Base-by-base conservation (phyloP, 257 asterid genomes). In the Scutellaria galericulata region DNA sequence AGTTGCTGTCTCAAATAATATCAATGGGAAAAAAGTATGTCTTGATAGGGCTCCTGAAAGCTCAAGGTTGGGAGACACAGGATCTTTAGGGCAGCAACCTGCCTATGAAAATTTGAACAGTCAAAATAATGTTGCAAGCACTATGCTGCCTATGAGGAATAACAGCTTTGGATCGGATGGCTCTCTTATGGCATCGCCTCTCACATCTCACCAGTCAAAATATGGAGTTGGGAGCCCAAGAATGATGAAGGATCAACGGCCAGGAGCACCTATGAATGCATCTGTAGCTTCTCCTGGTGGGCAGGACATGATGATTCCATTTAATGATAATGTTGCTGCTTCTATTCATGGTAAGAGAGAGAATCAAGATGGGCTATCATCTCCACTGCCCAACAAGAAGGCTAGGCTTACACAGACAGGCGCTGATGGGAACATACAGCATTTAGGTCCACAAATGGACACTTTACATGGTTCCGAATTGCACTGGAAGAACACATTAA, bases 401-500 rank as follows among this genome's bases (percentile, higher is more conserved):
- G 71, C 89, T 55, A 85, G 95, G 84, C 58, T 82, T 76, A 63
- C 79, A 44, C 84, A 81, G 66, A 48, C 81, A 51, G 83, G 79
- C 47, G 60, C 75, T 60, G 94, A 87, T 70, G 89, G 87, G 69
- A 86, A 75, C 82, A 78, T 83, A 55, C 92, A 86, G 77, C 88
- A 85, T 77, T 53, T 80, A 40, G 95, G 95, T 14, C 64, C 92
- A 57, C 92, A 79, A 52, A 70, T 86, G 54, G 99, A 90, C 47
- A 75, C 79, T 70, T 83, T 87, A 77, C 88, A 86, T 13, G 92
- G 92, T 75, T 54, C 91, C 15, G 98, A 91, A 78, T 71, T 85
- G 75, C 88, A 88, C 46, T 92, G 96, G 98, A 95, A 92, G 85
- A 89, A 84, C 77, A 53, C 93, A 52, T 65, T 85, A 70, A 62